Base-by-base conservation (phyloP, 441 rosid species). In the Croton setiger region DNA sequence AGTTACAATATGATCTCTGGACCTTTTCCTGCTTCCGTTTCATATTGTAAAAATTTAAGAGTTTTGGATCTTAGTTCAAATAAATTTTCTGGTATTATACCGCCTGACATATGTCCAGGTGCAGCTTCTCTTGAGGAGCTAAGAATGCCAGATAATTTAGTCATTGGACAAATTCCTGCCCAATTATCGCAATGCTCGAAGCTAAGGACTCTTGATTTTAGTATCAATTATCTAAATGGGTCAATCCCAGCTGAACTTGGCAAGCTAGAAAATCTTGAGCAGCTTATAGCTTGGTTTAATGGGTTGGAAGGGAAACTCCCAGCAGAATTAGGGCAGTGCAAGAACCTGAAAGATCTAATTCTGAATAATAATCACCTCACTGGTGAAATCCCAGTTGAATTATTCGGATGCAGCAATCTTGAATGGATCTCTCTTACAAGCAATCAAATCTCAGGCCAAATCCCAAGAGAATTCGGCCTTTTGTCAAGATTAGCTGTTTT, bases 351-450 rank as follows among this genome's bases (percentile, higher is more conserved):
- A 75, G 88, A 90, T 76, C 84, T 94, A 4, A 94, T 94, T 36
- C 89, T 94, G 59, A 94, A 91, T 74, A 89, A 94, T 69, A 94
- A 91, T 54, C 85, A 82, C 41, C 92, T 90, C 36, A 83, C 67
- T 27, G 99, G 96, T 39, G 90, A 83, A 68, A 85, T 95, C 55
- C 99, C 98, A 2, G 78, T 72, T 5, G 92, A 90, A 18, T 75
- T 94, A 53, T 88, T 90, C 83, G 79, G 83, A 27, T 92, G 96
- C 80, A 88, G 85, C 45, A 92, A 92, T 80, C 82, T 92, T 0
- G 97, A 90, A 67, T 95, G 99, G 99, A 80, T 94, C 37, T 92
- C 99, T 20, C 88, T 94, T 67, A 85, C 99, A 20, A 88, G 97
- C 87, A 94, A 92, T 69, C 69, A 77, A 63, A 78, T 92, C 69